Evolutionary conservation across 208 protist species (phyloP), one percentile per base, ranked within the genome.

Genomic region (Angomonas deanei): DNA sequence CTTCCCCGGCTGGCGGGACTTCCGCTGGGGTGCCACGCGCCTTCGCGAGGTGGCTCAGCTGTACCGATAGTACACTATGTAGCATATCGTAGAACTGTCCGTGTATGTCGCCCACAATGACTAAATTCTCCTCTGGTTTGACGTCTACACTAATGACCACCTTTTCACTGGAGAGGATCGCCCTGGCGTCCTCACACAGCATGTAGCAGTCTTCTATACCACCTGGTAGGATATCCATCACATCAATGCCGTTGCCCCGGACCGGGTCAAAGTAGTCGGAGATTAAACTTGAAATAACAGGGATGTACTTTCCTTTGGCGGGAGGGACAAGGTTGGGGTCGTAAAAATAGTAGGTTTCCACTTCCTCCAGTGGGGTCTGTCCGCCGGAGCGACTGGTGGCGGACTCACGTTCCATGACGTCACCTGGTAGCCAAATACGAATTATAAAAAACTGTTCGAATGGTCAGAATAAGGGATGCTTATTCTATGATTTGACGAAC

Each of bases 61-160:
- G 84, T 17, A 84, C 72, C 0, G 72, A 72, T 2, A 94, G 59
- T 0, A 90, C 75, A 46, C 70, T 89, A 39, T 79, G 72, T 0
- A 91, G 62, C 1, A 96, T 38, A 57, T 96, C 90, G 49, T 76
- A 76, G 65, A 89, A 93, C 70, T 96, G 85, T 1, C 86, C 90
- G 57, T 96, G 90, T 42, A 96, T 86, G 70, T 96, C 90, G 31
- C 90, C 90, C 8, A 94, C 83, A 54, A 94, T 72, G 13, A 91
- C 79, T 21, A 88, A 50, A 61, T 86, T 78, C 24, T 90, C 80
- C 13, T 50, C 24, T 19, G 58, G 60, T 17, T 63, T 49, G 1
- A 94, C 70, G 11, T 70, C 69, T 11, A 91, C 49, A 33, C 80
- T 76, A 31, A 93, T 54, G 17, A 93, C 76, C 0, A 69, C 62